These are phyloP conservation scores for Paxillus rubicundulus DNA, from an alignment of 768 basidiomycete species.

Conservation along the genomic window DNA sequence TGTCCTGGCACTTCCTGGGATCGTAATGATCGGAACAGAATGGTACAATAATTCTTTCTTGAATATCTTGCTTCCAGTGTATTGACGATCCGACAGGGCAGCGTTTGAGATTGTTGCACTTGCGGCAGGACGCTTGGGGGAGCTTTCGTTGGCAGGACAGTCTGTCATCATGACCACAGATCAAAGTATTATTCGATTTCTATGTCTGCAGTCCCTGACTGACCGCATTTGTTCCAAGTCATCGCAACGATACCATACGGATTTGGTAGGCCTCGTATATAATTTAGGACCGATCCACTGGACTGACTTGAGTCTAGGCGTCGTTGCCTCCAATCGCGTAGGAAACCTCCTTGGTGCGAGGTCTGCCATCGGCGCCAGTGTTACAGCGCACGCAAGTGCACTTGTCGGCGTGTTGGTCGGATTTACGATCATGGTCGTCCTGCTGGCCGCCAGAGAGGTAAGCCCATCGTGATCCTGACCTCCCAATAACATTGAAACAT, in stretches of 20 bases:
- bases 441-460: slow-evolving; percentile 59
- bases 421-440: slow-evolving; percentile 51
- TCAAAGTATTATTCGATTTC: slow-evolving; percentile 46
- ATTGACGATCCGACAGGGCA: slow-evolving; percentile 46
- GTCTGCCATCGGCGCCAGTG: slow-evolving; percentile 49
- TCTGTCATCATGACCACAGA: slow-evolving; percentile 81
- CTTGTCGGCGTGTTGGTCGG: slow-evolving; percentile 62
- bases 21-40: slow-evolving; percentile 78
- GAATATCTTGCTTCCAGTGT: neutral
- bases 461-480: slow-evolving; percentile 13
- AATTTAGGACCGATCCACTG: neutral
- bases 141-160: slow-evolving; percentile 69
- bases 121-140: slow-evolving; percentile 68
- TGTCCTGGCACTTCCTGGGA: slow-evolving; percentile 69
- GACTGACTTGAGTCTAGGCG: slow-evolving; percentile 35
- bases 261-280: slow-evolving; percentile 40
- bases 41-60: slow-evolving; percentile 44
- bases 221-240: slow-evolving; percentile 36
- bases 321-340: slow-evolving; percentile 69
- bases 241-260: slow-evolving; percentile 76
- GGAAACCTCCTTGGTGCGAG: slow-evolving; percentile 70
- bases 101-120: slow-evolving; percentile 82
- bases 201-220: neutral
- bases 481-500: neutral
- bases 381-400: slow-evolving; percentile 61